Evolutionary conservation across 2,329 filamentous ascomycete genomes (phyloP).

Genomic region (Aspergillus pseudoglaucus): DNA sequence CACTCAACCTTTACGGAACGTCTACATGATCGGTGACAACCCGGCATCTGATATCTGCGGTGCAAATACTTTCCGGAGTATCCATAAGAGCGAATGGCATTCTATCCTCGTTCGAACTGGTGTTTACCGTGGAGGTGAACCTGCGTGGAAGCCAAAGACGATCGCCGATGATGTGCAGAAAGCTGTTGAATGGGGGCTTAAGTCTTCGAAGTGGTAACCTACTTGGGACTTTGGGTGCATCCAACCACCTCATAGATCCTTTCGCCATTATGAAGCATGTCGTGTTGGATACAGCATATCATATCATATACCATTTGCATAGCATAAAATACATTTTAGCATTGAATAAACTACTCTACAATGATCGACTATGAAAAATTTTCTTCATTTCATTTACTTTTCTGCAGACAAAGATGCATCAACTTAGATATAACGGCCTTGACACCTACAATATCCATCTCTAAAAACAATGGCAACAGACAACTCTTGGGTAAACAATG

Average conservation of each 20-base stretch:
- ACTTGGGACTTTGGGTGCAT: not conserved
- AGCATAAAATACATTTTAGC: too few species aligned
- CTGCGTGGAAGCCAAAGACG: slow-evolving; percentile 55
- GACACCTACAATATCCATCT: slow-evolving; percentile 9
- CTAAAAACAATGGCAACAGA: slow-evolving; percentile 4
- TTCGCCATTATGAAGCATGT: not conserved
- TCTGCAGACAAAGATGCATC: too few species aligned
- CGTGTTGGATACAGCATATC: not conserved
- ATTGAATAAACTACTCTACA: too few species aligned
- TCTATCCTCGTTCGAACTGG: slow-evolving; percentile 75
- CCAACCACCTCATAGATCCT: too few species aligned
- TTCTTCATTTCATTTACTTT: too few species aligned
- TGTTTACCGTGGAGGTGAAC: slow-evolving; percentile 58
- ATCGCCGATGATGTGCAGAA: slow-evolving; percentile 69
- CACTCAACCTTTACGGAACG: slow-evolving; percentile 53
- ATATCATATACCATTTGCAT: too few species aligned
- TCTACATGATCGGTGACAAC: slow-evolving; percentile 94
- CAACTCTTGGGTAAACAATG: slow-evolving; percentile 1
- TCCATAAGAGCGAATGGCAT: slow-evolving; percentile 65
- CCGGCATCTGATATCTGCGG: slow-evolving; percentile 85
- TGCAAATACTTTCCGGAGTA: slow-evolving; percentile 67
- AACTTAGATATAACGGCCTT: not conserved
- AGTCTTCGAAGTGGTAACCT: slow-evolving; percentile 41
- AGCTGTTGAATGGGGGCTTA: slow-evolving; percentile 70
- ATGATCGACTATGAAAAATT: too few species aligned